Conservation (phyloP, 2,329 filamentous ascomycete species). For the Microdochium nivale region DNA sequence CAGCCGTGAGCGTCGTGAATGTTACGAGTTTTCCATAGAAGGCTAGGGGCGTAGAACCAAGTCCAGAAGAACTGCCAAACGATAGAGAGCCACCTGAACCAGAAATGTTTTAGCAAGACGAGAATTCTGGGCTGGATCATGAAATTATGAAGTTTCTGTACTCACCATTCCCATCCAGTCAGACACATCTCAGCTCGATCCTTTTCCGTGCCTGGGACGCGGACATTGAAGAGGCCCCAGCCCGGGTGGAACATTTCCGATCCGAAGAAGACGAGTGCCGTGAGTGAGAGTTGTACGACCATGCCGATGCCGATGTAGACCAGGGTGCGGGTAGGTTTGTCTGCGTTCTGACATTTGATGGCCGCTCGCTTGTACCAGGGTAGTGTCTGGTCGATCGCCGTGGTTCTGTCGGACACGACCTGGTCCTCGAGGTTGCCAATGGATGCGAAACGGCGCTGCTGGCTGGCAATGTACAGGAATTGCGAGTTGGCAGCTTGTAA, state of each 20-base stretch:
- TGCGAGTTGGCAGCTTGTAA: constrained; percentile 57
- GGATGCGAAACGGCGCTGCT: constrained; percentile 35
- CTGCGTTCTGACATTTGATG: constrained; percentile 28
- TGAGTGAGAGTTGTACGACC: constrained; percentile 47
- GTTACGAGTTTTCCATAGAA: constrained; percentile 51
- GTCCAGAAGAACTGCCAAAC: constrained; percentile 59
- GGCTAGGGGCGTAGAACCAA: constrained; percentile 50
- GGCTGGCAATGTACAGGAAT: constrained; percentile 48
- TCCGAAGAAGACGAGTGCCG: constrained; percentile 51
- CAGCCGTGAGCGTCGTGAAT: constrained; percentile 60
- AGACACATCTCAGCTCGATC: constrained; percentile 30
- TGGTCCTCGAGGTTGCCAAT: constrained; percentile 11
- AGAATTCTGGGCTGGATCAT: not conserved
- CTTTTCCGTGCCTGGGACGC: constrained; percentile 46
- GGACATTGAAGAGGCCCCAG: constrained; percentile 53
- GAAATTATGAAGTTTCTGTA: not conserved
- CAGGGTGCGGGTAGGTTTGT: constrained; percentile 40
- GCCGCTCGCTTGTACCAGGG: constrained; percentile 9
- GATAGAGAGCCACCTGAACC: constrained; percentile 47
- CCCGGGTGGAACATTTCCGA: constrained; percentile 57
- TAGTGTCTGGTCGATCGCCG: constrained; percentile 14
- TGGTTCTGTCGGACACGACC: constrained; percentile 7
- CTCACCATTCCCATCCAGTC: constrained; percentile 56
- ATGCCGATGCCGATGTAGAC: constrained; percentile 44
- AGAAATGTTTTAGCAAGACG: not conserved